These are phyloP conservation scores for Acacia pycnantha DNA, from an alignment of 331 rosid species.

Conservation along the genomic window DNA sequence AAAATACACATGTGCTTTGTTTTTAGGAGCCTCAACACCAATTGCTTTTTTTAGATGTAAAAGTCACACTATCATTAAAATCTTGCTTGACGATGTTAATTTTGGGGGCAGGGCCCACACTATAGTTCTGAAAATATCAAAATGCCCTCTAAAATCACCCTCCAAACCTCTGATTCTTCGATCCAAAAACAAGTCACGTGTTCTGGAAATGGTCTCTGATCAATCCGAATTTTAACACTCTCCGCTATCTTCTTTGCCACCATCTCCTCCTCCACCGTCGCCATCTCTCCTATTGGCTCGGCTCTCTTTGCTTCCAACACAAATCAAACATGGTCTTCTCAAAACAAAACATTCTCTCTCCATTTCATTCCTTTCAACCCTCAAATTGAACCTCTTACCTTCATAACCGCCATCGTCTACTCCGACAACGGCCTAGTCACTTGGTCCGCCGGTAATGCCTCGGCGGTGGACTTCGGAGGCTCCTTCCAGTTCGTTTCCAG, in stretches of 20 bases:
- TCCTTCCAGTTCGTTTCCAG: slow-evolving; percentile 26
- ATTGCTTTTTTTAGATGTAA: too few relatives aligned
- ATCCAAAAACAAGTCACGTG: too few relatives aligned
- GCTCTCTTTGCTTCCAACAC: slow-evolving; percentile 29
- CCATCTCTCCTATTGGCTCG: slow-evolving; percentile 51
- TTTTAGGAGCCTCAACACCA: too few relatives aligned
- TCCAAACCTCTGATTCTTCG: too few relatives aligned
- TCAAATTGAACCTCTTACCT: slow-evolving; percentile 54
- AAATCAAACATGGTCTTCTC: slow-evolving; percentile 53
- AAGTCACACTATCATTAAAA: too few relatives aligned
- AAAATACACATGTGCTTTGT: too few relatives aligned
- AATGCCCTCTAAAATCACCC: too few relatives aligned
- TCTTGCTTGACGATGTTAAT: too few relatives aligned
- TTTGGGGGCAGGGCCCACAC: too few relatives aligned
- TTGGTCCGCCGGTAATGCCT: slow-evolving; percentile 44
- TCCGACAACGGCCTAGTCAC: slow-evolving; percentile 28
- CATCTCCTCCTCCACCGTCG: background rate
- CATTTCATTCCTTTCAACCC: slow-evolving; percentile 45
- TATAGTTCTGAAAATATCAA: too few relatives aligned
- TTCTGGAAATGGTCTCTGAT: too few relatives aligned
- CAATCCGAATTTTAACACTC: background rate
- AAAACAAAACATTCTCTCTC: slow-evolving; percentile 46
- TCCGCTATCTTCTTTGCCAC: slow-evolving; percentile 17
- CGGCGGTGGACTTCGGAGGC: slow-evolving; percentile 38
- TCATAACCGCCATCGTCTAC: slow-evolving; percentile 49